These are phyloP conservation scores for Skeletonema menzelii DNA, from an alignment of 108 stramenopile genomes.

Conservation along the genomic window DNA sequence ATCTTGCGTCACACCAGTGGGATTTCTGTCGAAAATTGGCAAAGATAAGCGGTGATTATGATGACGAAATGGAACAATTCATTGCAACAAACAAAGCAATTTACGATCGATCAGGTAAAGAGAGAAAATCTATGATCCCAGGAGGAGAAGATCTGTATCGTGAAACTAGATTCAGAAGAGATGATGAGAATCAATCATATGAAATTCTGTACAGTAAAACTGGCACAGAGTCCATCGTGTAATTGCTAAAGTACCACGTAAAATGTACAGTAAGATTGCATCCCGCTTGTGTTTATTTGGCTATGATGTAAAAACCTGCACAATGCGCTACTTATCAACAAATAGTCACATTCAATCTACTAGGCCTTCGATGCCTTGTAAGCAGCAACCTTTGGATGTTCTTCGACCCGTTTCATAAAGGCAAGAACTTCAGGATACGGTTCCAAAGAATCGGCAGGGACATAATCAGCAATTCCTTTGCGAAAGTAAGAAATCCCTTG, in stretches of 20 bases:
- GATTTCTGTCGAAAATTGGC: constrained; percentile 76
- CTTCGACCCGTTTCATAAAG: constrained; percentile 38
- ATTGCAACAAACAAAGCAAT: constrained; percentile 75
- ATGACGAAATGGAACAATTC: constrained; percentile 57
- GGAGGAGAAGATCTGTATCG: constrained; percentile 69
- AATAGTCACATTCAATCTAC: not conserved
- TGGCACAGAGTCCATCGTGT: not conserved
- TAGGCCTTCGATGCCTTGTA: constrained; percentile 37
- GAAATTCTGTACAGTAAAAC: constrained; percentile 14
- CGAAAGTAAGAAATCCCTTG: constrained; percentile 41
- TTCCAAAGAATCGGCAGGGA: constrained; percentile 59
- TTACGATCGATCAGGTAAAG: constrained; percentile 54
- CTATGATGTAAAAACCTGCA: too few relatives aligned
- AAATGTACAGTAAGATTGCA: too few relatives aligned
- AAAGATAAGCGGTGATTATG: constrained; percentile 58
- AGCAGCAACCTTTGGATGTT: constrained; percentile 40
- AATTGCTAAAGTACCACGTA: not conserved
- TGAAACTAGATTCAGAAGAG: constrained; percentile 35
- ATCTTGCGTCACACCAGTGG: constrained; percentile 75
- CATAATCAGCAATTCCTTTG: constrained; percentile 63
- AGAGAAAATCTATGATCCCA: constrained; percentile 47
- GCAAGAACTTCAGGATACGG: constrained; percentile 38
- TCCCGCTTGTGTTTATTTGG: too few relatives aligned
- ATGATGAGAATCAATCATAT: constrained; percentile 48
- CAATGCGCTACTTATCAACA: too few relatives aligned